Evolutionary conservation across 805 yeast genomes (phyloP).

Genomic region (Yarrowia bubula): DNA sequence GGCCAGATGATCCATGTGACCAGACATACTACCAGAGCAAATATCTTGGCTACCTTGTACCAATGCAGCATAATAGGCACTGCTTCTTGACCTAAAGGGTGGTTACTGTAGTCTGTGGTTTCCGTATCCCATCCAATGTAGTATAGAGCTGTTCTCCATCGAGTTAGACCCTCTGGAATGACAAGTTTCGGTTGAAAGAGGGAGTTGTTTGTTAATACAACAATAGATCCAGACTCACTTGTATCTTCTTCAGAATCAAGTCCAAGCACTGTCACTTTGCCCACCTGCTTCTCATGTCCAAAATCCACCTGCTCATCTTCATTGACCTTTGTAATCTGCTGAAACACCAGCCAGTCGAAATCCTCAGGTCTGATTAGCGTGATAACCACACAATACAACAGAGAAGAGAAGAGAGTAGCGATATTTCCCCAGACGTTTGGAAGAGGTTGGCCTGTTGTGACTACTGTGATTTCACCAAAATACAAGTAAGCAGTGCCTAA

Average conservation of each 20-base stretch:
- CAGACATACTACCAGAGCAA: slow-evolving; percentile 42
- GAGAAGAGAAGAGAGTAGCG: slow-evolving; percentile 35
- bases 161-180: neutral
- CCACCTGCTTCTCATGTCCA: neutral
- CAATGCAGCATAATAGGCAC: slow-evolving; percentile 28
- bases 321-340: slow-evolving; percentile 2
- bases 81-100: slow-evolving; percentile 27
- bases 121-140: slow-evolving; percentile 26
- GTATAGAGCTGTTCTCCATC: neutral
- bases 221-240: neutral
- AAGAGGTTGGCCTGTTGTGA: slow-evolving; percentile 31
- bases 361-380: slow-evolving; percentile 44
- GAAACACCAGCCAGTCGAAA: slow-evolving; percentile 39
- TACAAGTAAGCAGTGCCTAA: slow-evolving; percentile 37
- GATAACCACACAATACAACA: slow-evolving; percentile 32
- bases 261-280: too few species aligned
- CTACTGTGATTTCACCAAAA: slow-evolving; percentile 34
- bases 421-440: slow-evolving; percentile 37
- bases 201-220: neutral
- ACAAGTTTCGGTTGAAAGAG: slow-evolving; percentile 10
- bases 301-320: neutral
- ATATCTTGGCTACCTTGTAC: slow-evolving; percentile 27
- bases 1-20: slow-evolving; percentile 72
- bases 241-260: too few species aligned
- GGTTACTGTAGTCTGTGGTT: slow-evolving; percentile 8